Conservation (phyloP, 306 rosid species). For the Cucurbita ficifolia region DNA sequence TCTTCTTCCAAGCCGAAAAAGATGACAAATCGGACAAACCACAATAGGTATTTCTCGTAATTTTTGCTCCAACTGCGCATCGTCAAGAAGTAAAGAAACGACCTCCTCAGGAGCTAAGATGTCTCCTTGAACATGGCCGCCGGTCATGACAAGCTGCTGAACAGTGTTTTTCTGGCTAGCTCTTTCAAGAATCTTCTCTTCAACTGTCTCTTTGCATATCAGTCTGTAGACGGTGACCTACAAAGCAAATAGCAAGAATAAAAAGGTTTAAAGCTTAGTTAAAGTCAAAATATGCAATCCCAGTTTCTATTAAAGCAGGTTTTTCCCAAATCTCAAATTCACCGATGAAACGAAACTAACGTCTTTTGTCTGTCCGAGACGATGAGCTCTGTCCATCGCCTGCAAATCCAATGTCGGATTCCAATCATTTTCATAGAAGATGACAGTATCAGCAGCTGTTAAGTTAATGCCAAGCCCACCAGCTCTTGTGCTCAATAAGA, state of each 20-base stretch:
- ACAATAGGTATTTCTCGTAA: slow-evolving; percentile 60
- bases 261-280: neutral
- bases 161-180: slow-evolving; percentile 97
- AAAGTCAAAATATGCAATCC: neutral
- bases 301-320: neutral
- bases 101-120: slow-evolving; percentile 97
- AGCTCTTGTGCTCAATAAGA: slow-evolving; percentile 95
- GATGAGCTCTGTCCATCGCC: slow-evolving; percentile 99
- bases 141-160: slow-evolving; percentile 97
- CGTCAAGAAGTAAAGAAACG: slow-evolving; percentile 87
- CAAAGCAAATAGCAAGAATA: neutral
- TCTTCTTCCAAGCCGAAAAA: neutral
- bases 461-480: slow-evolving; percentile 99
- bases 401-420: slow-evolving; percentile 94
- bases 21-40: slow-evolving; percentile 31
- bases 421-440: slow-evolving; percentile 99
- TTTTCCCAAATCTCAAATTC: neutral
- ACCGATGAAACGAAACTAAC: slow-evolving; percentile 33
- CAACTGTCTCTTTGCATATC: slow-evolving; percentile 95
- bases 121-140: slow-evolving; percentile 97
- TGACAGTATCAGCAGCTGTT: slow-evolving; percentile 99
- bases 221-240: slow-evolving; percentile 96
- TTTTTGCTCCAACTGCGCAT: slow-evolving; percentile 90
- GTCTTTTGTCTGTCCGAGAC: slow-evolving; percentile 96
- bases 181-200: slow-evolving; percentile 94